A percentile compares a stretch with the other conserved stretches of the same genome.
Evolutionary conservation across 768 basidiomycete species (phyloP).

Genomic region (Dacryopinax primogenitus): DNA sequence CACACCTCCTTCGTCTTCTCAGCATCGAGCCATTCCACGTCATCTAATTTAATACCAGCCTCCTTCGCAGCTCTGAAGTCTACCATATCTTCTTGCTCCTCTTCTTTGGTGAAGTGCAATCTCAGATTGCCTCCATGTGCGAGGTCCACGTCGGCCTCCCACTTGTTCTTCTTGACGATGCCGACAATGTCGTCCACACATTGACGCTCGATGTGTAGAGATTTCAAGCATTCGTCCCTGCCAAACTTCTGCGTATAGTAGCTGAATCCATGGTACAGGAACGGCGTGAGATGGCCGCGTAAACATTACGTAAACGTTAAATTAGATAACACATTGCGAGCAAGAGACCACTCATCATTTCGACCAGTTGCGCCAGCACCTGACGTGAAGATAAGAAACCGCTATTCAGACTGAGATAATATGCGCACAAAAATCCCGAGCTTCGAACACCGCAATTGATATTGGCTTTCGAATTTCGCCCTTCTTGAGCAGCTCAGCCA

Average conservation of each 20-base stretch:
- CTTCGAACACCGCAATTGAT: conserved; percentile 60
- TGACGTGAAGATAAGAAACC: conserved; percentile 22
- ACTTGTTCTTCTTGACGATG: conserved; percentile 36
- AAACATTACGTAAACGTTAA: background rate
- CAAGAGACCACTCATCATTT: conserved; percentile 11
- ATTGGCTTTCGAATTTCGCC: conserved; percentile 25
- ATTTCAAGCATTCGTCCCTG: conserved; percentile 41
- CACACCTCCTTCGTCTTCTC: conserved; percentile 40
- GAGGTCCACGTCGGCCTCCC: conserved; percentile 46
- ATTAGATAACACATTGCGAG: background rate
- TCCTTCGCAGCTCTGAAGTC: conserved; percentile 43
- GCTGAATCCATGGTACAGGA: conserved; percentile 37
- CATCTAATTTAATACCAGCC: conserved; percentile 39
- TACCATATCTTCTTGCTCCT: conserved; percentile 28
- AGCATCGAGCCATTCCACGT: conserved; percentile 36
- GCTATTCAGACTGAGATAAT: conserved; percentile 21
- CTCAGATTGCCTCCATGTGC: conserved; percentile 43
- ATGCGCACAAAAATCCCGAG: conserved; percentile 67
- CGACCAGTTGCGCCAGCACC: conserved; percentile 68
- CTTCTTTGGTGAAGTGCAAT: conserved; percentile 38
- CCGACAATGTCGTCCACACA: conserved; percentile 38
- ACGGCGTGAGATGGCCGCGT: conserved; percentile 58
- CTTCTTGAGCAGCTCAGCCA: conserved; percentile 40
- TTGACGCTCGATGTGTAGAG: conserved; percentile 45
- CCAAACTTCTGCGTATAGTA: conserved; percentile 33